Conservation (phyloP, 1,284 basidiomycete genomes). For the Rhizoctonia solani region DNA sequence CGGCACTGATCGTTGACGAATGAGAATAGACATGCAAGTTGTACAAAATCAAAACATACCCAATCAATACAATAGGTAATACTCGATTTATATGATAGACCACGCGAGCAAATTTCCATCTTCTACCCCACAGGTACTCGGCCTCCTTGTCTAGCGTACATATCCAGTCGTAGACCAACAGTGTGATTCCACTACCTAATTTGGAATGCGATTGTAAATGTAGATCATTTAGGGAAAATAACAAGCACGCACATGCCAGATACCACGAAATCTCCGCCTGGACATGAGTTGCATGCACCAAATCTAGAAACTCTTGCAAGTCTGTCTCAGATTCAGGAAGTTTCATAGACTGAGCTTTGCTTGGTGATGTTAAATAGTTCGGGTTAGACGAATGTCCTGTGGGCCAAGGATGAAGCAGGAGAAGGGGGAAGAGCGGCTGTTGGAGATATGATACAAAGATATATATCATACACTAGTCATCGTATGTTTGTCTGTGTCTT, state of each 20-base stretch:
- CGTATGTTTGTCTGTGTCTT: too few relatives aligned
- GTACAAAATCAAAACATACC: background rate
- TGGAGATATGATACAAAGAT: too few relatives aligned
- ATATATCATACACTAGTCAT: too few relatives aligned
- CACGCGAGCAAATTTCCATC: background rate
- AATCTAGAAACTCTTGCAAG: background rate
- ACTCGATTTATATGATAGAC: conserved; percentile 18
- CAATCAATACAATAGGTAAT: background rate
- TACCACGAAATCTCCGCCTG: background rate
- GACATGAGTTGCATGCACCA: background rate
- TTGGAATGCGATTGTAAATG: too few relatives aligned
- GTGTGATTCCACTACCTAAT: background rate
- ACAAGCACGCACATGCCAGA: background rate
- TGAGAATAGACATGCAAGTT: background rate
- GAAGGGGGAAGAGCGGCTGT: too few relatives aligned
- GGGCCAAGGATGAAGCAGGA: too few relatives aligned
- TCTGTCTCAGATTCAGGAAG: too few relatives aligned
- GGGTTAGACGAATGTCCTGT: too few relatives aligned
- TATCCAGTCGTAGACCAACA: conserved; percentile 13
- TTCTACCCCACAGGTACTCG: background rate
- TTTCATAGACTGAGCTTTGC: too few relatives aligned
- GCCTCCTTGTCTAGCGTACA: background rate
- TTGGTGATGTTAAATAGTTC: too few relatives aligned
- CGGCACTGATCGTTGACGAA: background rate
- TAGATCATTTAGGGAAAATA: too few relatives aligned